Percentiles rank a stretch among this genome's conserved stretches.
Conservation (phyloP, 2,329 filamentous ascomycete species). For the Colletotrichum endophyticum region DNA sequence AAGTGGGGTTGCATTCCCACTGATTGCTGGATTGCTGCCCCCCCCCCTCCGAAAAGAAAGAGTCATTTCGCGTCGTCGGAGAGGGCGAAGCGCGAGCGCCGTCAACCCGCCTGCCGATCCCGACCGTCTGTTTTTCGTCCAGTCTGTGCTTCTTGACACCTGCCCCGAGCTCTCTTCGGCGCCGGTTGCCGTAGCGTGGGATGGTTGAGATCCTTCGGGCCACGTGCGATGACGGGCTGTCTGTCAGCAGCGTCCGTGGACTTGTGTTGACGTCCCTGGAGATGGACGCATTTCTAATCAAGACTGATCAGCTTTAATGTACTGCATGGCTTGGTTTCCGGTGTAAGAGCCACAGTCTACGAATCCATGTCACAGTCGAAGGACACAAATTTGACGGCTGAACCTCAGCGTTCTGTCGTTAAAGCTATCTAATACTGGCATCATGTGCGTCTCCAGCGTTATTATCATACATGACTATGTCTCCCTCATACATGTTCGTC, state of each 20-base stretch:
- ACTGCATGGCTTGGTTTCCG: neutral
- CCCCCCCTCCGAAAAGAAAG: neutral
- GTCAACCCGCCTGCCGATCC: neutral
- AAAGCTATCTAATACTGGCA: constrained; percentile 1
- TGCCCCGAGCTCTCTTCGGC: neutral
- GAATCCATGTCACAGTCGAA: neutral
- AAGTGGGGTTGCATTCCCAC: neutral
- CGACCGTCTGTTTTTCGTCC: neutral
- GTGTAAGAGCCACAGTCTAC: neutral
- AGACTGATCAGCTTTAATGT: neutral
- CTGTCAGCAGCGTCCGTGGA: neutral
- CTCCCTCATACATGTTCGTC: neutral
- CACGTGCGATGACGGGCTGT: neutral
- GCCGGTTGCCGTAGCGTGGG: neutral
- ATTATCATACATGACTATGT: constrained; percentile 2
- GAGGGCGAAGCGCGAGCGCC: neutral
- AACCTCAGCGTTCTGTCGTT: neutral
- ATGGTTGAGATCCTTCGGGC: neutral
- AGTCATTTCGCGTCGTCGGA: neutral
- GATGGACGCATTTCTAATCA: neutral
- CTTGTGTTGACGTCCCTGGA: neutral
- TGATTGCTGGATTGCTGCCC: neutral
- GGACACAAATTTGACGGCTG: neutral
- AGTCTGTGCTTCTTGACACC: neutral
- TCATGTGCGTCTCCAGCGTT: neutral